Evolutionary conservation across 192 early-diverging fungal species (phyloP), one percentile per base, ranked within the genome.

Genomic region (Diversispora epigaea): DNA sequence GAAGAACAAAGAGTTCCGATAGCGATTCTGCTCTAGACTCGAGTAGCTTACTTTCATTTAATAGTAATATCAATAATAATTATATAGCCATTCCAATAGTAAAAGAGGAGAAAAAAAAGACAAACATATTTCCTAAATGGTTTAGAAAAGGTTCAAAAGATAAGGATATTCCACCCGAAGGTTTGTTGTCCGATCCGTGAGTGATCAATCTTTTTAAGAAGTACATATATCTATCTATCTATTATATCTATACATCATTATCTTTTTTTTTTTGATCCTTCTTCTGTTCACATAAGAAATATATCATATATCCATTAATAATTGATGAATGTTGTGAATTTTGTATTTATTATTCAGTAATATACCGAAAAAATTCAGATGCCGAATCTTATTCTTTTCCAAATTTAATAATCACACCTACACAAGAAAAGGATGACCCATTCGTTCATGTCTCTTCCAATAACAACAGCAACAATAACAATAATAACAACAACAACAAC

Each of bases 1-100:
- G 61, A 64, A 46, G 73, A 52, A 55, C 73, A 12, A 64, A 52
- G 22, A 75, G 71, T 47, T 73, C 73, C 14, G 73, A 75, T 52
- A 75, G 73, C 44, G 73, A 75, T 50, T 66, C 64, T 17, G 19
- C 32, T 41, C 7, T 63, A 11, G 61, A 63, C 32, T 63, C 61
- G 32, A 43, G n/a, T 66, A 66, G 45, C 21, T 0, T 66, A 19
- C 9, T 6, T 12, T 57, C 19, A 7, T 43, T 40, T 43, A 43
- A 43, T n/a, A 65, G 17, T 19, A 65, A 47, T 45, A 65, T 10
- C 32, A 7, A 47, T 66, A 11, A 3, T 57, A 57, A 1, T 19
- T 3, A 19, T 57, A 57, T n/a, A 57, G 25, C 2, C 25, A 32
- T 32, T 32, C 55, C 55, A 2, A 1, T 19, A 6, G 19, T 43